These are phyloP conservation scores for Globisporangium yorkense DNA, from an alignment of 352 stramenopile species.

Conservation along the genomic window DNA sequence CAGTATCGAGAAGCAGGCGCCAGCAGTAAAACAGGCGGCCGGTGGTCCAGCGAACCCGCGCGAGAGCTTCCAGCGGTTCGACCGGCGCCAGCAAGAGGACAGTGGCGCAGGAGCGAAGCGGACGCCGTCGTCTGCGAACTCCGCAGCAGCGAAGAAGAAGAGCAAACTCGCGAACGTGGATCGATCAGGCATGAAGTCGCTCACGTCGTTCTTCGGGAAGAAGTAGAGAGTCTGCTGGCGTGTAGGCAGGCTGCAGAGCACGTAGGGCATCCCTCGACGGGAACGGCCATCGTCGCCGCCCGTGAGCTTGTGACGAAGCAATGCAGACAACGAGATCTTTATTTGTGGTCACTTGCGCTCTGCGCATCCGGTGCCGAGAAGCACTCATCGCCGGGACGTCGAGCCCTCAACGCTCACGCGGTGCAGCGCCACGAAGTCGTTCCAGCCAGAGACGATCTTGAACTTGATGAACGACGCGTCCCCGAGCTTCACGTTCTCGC, in stretches of 20 bases:
- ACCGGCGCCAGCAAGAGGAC: constrained; percentile 27
- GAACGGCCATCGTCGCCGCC: not conserved
- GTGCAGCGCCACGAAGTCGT: constrained; percentile 72
- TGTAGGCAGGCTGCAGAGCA: not conserved
- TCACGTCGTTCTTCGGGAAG: constrained; percentile 80
- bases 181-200: constrained; percentile 75
- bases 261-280: not conserved
- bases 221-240: constrained; percentile 27
- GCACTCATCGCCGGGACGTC: constrained; percentile 20
- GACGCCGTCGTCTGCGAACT: constrained; percentile 19
- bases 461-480: constrained; percentile 83
- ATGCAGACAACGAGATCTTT: not conserved
- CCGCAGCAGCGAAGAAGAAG: constrained; percentile 58
- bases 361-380: not conserved
- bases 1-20: constrained; percentile 25
- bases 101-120: constrained; percentile 27
- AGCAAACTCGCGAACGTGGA: constrained; percentile 77
- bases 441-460: constrained; percentile 79
- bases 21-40: constrained; percentile 11
- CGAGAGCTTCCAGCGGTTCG: constrained; percentile 18
- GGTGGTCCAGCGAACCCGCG: constrained; percentile 6
- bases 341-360: not conserved
- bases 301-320: not conserved
- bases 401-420: constrained; percentile 79
- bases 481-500: constrained; percentile 58